Evolutionary conservation across 2,329 filamentous ascomycete genomes (phyloP).

Genomic region (Sclerotinia spermophila): DNA sequence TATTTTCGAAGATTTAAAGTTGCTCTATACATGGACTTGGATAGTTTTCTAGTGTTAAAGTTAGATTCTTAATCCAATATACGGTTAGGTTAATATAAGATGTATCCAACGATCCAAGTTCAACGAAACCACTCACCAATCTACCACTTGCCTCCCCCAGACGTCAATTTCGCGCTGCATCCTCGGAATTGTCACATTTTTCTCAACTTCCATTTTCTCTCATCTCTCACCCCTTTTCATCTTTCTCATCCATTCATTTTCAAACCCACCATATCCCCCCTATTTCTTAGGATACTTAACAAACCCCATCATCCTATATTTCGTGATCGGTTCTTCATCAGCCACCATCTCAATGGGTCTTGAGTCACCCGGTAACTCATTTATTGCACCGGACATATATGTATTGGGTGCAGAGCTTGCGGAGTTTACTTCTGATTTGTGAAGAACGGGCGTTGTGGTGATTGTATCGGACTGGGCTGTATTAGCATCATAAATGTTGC

Average conservation of each 20-base stretch:
- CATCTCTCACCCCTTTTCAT: no score
- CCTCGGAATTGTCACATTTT: neutral
- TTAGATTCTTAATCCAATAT: neutral
- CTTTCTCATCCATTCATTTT: neutral
- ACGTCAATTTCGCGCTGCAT: neutral
- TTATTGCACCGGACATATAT: neutral
- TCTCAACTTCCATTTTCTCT: neutral
- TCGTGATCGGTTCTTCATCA: conserved; percentile 12
- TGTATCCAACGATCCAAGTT: neutral
- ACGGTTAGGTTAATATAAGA: neutral
- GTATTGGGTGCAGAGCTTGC: neutral
- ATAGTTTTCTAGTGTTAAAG: neutral
- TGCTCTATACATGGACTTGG: neutral
- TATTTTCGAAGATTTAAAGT: neutral
- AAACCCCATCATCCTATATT: conserved; percentile 19
- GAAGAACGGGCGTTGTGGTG: conserved; percentile 7
- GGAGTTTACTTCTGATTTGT: conserved; percentile 5
- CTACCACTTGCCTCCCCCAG: no score
- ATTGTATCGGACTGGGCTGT: neutral
- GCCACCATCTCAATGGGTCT: conserved; percentile 14
- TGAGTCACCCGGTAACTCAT: conserved; percentile 9
- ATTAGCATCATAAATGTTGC: neutral
- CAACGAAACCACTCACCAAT: neutral
- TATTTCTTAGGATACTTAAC: neutral
- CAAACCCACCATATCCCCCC: neutral